Base-by-base conservation (phyloP, 306 rosid species). In the Fragaria vesca region DNA sequence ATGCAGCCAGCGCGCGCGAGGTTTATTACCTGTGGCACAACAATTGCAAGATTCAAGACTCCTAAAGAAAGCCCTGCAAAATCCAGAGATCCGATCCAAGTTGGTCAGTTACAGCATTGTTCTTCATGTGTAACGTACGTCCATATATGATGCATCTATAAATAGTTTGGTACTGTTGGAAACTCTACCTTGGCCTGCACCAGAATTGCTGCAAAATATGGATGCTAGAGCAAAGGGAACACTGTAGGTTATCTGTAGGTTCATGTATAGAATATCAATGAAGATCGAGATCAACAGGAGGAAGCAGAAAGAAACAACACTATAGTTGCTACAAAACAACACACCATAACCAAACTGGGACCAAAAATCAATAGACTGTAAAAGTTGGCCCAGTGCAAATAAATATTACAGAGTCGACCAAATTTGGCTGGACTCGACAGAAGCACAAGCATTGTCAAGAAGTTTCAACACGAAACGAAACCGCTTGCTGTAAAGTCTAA, bases 161-260 rank as follows among this genome's bases (percentile, higher is more conserved):
- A 43, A 0, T 17, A 66, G 7, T 65, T 46, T 20, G 57, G 42
- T 57, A 18, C 43, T 4, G 61, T 54, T 20, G 3, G 61, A 54
- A 7, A 54, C 0, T 54, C n/a, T 81, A 92, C 98, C 98, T 85
- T 92, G 97, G 55, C 99, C 99, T 36, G 97, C 99, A 28, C 93
- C 92, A 18, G 94, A 81, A 9, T 73, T 43, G 69, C 34, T 80
- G 58, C 89, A 92, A 84, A 87, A 95, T 74, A 95, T 95, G 4
- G 99, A 95, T 6, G 99, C 97, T 20, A 95, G 57, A n/a, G 99
- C 97, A 74, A 91, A 92, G 2, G 97, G 99, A 80, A 93, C 81
- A 72, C 97, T 92, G 85, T 43, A 95, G 32, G 93, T 93, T 71
- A 90, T 90, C 98, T 93, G 89, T 54, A 21, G 2, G 45, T 38